Conservation (phyloP, 495 filamentous ascomycete genomes). For the Glutinoglossum americanum region DNA sequence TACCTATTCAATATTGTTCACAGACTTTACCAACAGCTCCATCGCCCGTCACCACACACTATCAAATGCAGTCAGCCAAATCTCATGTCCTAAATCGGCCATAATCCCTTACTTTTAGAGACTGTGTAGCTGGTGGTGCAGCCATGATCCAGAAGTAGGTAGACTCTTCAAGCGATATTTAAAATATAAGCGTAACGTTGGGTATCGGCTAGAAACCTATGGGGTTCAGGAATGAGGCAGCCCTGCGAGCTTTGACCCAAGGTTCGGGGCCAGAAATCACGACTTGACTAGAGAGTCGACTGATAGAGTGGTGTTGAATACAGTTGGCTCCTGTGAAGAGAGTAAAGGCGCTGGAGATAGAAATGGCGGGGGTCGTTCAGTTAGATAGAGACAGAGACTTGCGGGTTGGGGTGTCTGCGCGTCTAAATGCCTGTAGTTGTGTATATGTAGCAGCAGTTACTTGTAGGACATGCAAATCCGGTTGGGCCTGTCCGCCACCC, state of each 20-base stretch:
- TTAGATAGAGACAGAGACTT: not conserved
- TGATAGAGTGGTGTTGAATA: not conserved
- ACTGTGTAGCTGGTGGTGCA: constrained; percentile 46
- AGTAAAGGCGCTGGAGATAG: not conserved
- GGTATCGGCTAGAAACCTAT: not conserved
- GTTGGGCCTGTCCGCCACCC: not conserved
- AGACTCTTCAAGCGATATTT: not conserved
- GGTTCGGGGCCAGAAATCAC: not conserved
- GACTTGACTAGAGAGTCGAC: not conserved
- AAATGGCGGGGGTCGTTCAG: not conserved
- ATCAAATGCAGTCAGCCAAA: constrained; percentile 13
- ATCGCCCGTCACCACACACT: constrained; percentile 98
- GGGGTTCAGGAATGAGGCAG: not conserved
- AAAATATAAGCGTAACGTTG: not conserved
- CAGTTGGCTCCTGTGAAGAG: not conserved
- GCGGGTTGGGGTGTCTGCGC: not conserved
- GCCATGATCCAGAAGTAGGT: constrained; percentile 27
- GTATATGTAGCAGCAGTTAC: not conserved
- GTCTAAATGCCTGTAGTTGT: not conserved
- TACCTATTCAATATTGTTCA: constrained; percentile 9
- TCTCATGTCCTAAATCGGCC: not conserved
- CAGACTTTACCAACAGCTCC: constrained; percentile 92
- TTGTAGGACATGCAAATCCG: not conserved
- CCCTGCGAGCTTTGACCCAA: not conserved
- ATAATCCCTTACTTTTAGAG: constrained; percentile 36